Percentiles rank a stretch among this genome's conserved stretches.
Evolutionary conservation across 371 early-diverging fungal genomes (phyloP).

Genomic region (Mucor indicus): DNA sequence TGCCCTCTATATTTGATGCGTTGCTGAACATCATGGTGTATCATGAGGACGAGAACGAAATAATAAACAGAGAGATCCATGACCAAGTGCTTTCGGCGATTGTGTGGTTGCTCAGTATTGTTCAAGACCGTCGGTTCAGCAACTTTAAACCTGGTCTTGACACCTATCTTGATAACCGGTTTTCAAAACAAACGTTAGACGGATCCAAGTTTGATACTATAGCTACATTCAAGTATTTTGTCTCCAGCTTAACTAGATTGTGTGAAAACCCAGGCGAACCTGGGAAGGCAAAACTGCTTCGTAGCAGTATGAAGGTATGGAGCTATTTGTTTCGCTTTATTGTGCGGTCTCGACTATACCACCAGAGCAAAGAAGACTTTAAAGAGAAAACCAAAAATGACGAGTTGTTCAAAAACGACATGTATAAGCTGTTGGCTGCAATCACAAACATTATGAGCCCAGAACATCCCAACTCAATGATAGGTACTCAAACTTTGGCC

Average conservation of each 20-base stretch:
- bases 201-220: no score
- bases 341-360: slow-evolving; percentile 42
- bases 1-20: slow-evolving; percentile 62
- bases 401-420: slow-evolving; percentile 36
- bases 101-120: slow-evolving; percentile 55
- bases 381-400: slow-evolving; percentile 31
- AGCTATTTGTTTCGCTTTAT: slow-evolving; percentile 63
- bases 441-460: slow-evolving; percentile 55
- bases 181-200: slow-evolving; percentile 16
- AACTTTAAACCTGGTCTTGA: slow-evolving; percentile 62
- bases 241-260: slow-evolving; percentile 45
- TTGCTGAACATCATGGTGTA: slow-evolving; percentile 58
- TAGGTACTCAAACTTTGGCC: slow-evolving; percentile 65
- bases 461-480: slow-evolving; percentile 52
- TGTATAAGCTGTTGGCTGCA: slow-evolving; percentile 31
- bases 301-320: slow-evolving; percentile 68
- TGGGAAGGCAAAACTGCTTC: slow-evolving; percentile 46
- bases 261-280: slow-evolving; percentile 43
- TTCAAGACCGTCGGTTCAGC: slow-evolving; percentile 64
- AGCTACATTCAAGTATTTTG: slow-evolving; percentile 32
- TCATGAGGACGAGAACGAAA: slow-evolving; percentile 10
- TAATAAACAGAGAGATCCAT: slow-evolving; percentile 5
- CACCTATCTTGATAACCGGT: slow-evolving; percentile 58
- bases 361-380: slow-evolving; percentile 33
- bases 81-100: slow-evolving; percentile 54